These are phyloP conservation scores for Pythium rishiriense DNA, from an alignment of 352 stramenopile species.

Conservation along the genomic window DNA sequence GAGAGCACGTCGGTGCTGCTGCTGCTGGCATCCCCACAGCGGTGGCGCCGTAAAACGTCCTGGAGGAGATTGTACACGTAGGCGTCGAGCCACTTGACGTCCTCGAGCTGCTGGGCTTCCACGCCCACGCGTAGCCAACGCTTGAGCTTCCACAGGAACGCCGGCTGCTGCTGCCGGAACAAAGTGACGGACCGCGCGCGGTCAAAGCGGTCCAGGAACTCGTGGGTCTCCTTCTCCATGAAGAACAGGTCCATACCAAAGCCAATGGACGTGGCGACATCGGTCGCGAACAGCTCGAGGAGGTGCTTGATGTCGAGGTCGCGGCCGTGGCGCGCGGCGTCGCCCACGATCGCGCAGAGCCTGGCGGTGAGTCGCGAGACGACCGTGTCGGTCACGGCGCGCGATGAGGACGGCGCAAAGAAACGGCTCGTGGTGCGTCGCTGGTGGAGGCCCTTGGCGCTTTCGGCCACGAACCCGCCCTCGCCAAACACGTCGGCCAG, in stretches of 20 bases:
- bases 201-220: conserved; percentile 18
- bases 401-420: conserved; percentile 60
- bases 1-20: conserved; percentile 30
- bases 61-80: conserved; percentile 32
- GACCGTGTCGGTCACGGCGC: conserved; percentile 17
- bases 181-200: conserved; percentile 7
- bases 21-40: background rate
- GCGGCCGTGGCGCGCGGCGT: background rate
- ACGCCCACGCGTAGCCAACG: conserved; percentile 25
- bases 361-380: background rate
- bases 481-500: conserved; percentile 62
- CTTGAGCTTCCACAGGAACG: conserved; percentile 48
- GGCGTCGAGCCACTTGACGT: conserved; percentile 29
- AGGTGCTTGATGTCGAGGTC: conserved; percentile 45
- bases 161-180: conserved; percentile 45
- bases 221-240: conserved; percentile 27
- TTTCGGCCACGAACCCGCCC: conserved; percentile 69
- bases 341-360: conserved; percentile 33
- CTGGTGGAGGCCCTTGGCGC: conserved; percentile 59
- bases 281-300: conserved; percentile 55
- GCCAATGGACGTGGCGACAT: conserved; percentile 69
- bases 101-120: conserved; percentile 38
- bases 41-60: conserved; percentile 26
- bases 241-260: conserved; percentile 48
- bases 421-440: conserved; percentile 86